phyloP scores from a whole-genome alignment of 2,329 filamentous ascomycete genomes.

The Botrytis porri region DNA sequence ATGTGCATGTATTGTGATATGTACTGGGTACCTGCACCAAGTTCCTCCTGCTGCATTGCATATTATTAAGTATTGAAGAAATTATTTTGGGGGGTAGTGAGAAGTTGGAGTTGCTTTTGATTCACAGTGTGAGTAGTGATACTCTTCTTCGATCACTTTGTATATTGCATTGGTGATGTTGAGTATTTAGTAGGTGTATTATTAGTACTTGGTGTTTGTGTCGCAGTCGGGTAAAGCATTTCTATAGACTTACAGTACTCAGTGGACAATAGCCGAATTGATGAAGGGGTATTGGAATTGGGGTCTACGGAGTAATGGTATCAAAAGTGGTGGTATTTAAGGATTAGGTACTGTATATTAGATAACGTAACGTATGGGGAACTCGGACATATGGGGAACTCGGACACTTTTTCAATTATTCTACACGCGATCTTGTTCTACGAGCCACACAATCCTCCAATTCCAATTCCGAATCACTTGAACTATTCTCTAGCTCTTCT shows the following conservation, averaged over 20 bases:
- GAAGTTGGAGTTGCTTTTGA: not conserved
- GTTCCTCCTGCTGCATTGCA: not conserved
- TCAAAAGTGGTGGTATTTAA: not conserved
- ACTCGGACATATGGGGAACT: too few species aligned
- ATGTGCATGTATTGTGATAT: slow-evolving; percentile 7
- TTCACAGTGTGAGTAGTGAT: not conserved
- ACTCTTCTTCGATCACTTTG: not conserved
- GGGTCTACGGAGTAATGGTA: not conserved
- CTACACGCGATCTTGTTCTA: too few species aligned
- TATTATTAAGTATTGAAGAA: not conserved
- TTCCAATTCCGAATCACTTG: too few species aligned
- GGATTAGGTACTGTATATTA: not conserved
- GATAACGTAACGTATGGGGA: too few species aligned
- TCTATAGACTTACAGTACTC: too few species aligned
- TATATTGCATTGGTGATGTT: not conserved
- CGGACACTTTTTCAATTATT: too few species aligned
- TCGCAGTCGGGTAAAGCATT: not conserved
- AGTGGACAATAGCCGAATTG: not conserved
- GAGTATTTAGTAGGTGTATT: not conserved
- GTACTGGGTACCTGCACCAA: slow-evolving; percentile 5
- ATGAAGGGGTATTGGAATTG: not conserved
- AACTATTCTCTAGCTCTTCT: too few species aligned
- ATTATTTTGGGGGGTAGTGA: not conserved
- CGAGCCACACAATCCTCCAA: too few species aligned
- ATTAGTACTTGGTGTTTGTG: not conserved